Evolutionary conservation across 768 basidiomycete species (phyloP), one percentile per base, ranked within the genome.

Genomic region (Phaeotremella skinneri): DNA sequence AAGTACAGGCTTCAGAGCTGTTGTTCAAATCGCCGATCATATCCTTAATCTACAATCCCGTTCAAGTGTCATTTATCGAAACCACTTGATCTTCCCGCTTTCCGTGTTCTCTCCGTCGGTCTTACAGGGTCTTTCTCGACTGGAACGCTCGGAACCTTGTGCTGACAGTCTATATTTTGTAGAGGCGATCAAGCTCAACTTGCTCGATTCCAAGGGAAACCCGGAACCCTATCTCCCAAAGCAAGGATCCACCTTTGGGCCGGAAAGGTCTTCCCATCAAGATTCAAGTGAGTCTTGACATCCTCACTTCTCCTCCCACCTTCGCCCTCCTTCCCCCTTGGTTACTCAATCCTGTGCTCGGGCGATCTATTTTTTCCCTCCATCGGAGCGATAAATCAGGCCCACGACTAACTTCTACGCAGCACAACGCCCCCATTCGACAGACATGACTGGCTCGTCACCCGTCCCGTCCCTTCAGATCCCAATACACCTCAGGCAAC

Each of bases 361-460:
- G n/a, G n/a, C n/a, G n/a, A n/a, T n/a, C n/a, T n/a, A n/a, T n/a
- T n/a, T n/a, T n/a, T n/a, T n/a, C n/a, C n/a, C n/a, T n/a, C n/a
- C n/a, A n/a, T n/a, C n/a, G n/a, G n/a, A n/a, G n/a, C n/a, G n/a
- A n/a, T n/a, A n/a, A n/a, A n/a, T n/a, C n/a, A n/a, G n/a, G n/a
- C n/a, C n/a, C n/a, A n/a, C n/a, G n/a, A n/a, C 34, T 37, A 7
- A 17, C 34, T 37, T 30, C 47, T 52, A 7, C 29, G 30, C 69
- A 98, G 93, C 78, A 81, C 85, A 41, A 88, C 91, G 71, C 89
- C 91, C 3, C 96, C 94, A 0, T 98, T 99, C 73, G 96, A 99
- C 74, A 86, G 96, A 6, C 96, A 99, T 75, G 96, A 99, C 79
- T 99, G 96, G 96, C 79, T 96, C 52, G 83, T 99, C 54, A 87